These are phyloP conservation scores for Trichoderma arundinaceum DNA, from an alignment of 2,329 filamentous ascomycete species.

Conservation along the genomic window DNA sequence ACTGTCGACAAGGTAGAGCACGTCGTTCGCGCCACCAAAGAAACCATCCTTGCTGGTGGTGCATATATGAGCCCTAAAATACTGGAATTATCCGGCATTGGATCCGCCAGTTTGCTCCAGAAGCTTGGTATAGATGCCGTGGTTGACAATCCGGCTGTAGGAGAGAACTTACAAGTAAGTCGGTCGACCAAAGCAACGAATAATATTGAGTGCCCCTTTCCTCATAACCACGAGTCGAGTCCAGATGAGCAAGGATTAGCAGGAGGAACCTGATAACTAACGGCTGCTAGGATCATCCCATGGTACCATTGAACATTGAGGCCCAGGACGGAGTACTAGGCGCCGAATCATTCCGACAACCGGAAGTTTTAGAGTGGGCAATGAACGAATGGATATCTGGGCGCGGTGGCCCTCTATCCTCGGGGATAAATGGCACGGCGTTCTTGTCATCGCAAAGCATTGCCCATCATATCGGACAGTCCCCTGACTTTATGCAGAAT, in stretches of 20 bases:
- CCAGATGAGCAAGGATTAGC: not conserved
- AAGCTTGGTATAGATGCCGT: constrained; percentile 47
- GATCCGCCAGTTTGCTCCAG: constrained; percentile 47
- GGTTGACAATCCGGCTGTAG: constrained; percentile 52
- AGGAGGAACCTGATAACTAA: not conserved
- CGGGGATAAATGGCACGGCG: not conserved
- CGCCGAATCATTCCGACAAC: not conserved
- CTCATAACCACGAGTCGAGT: not conserved
- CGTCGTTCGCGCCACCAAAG: not conserved
- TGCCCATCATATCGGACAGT: not conserved
- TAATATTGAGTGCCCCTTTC: too few relatives aligned
- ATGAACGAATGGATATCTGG: constrained; percentile 47
- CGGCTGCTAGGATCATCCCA: constrained; percentile 46
- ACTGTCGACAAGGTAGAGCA: not conserved
- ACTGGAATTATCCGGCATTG: constrained; percentile 66
- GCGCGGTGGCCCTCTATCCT: constrained; percentile 43
- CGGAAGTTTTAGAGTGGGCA: not conserved
- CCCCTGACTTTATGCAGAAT: not conserved
- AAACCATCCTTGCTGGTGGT: constrained; percentile 65
- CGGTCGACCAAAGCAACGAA: not conserved
- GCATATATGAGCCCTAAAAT: constrained; percentile 62
- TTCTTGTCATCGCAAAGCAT: not conserved
- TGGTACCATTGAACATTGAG: constrained; percentile 52
- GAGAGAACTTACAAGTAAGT: constrained; percentile 53
- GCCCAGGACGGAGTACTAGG: constrained; percentile 37